phyloP scores from a whole-genome alignment of 768 basidiomycete species.

The Podaxis sp. region DNA sequence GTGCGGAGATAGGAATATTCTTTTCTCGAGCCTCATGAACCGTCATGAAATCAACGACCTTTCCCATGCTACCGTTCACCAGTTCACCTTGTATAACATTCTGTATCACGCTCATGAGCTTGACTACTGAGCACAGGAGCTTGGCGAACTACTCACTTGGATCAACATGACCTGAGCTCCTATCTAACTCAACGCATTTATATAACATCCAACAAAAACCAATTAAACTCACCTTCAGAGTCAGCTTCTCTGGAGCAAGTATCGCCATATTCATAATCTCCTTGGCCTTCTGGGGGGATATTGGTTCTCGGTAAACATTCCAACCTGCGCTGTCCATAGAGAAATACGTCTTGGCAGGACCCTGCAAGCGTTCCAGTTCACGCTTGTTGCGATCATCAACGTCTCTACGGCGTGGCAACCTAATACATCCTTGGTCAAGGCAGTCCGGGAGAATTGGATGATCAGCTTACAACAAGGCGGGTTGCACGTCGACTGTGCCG shows the following conservation, averaged over 20 bases:
- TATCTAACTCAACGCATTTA: constrained; percentile 36
- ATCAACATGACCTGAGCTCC: constrained; percentile 84
- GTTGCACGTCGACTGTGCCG: constrained; percentile 63
- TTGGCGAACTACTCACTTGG: constrained; percentile 38
- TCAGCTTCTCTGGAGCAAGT: constrained; percentile 44
- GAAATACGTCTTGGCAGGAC: constrained; percentile 31
- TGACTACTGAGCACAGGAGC: neutral
- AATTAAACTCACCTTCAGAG: constrained; percentile 41
- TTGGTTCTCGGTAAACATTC: constrained; percentile 34
- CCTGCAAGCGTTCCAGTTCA: constrained; percentile 52
- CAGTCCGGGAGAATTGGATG: neutral
- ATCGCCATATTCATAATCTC: constrained; percentile 44
- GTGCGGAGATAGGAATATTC: constrained; percentile 34
- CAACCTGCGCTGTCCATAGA: constrained; percentile 47
- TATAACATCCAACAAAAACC: neutral
- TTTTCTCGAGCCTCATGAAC: constrained; percentile 43
- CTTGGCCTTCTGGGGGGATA: constrained; percentile 28
- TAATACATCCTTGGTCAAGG: constrained; percentile 26
- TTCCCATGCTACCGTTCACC: constrained; percentile 69
- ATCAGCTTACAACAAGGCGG: constrained; percentile 72
- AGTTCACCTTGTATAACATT: constrained; percentile 61
- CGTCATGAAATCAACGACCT: constrained; percentile 49
- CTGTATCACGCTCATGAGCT: constrained; percentile 28
- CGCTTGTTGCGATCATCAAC: constrained; percentile 74
- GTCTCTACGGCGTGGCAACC: constrained; percentile 75